Percentiles rank a stretch among this genome's conserved stretches.
Evolutionary conservation across 2,329 filamentous ascomycete species (phyloP).

Genomic region (Atkinsonella texensis): DNA sequence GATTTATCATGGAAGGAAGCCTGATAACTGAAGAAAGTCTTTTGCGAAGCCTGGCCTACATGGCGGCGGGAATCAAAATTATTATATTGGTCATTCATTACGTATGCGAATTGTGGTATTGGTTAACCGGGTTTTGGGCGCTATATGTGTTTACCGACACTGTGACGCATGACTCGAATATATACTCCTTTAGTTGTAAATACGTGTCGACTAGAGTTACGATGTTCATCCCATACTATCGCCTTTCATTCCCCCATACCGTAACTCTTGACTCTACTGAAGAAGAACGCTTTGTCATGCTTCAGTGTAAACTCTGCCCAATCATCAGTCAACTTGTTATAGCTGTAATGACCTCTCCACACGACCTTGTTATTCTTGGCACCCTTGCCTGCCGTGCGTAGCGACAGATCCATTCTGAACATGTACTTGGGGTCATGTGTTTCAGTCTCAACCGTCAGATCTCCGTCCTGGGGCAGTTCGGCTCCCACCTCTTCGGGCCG

Average conservation of each 20-base stretch:
- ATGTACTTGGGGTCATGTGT: slow-evolving; percentile 68
- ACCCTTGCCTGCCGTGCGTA: slow-evolving; percentile 52
- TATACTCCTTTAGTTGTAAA: not conserved
- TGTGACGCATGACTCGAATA: not conserved
- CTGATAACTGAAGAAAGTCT: too few relatives aligned
- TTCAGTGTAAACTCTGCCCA: slow-evolving; percentile 67
- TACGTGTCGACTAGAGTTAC: too few relatives aligned
- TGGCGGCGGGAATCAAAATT: too few relatives aligned
- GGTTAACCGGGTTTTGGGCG: not conserved
- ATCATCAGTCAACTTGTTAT: slow-evolving; percentile 81
- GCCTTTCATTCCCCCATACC: slow-evolving; percentile 29
- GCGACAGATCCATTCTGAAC: slow-evolving; percentile 67
- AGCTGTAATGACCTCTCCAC: slow-evolving; percentile 88
- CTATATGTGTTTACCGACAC: not conserved
- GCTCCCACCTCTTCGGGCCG: not conserved
- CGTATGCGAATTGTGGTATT: too few relatives aligned
- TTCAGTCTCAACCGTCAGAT: slow-evolving; percentile 76
- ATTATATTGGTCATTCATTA: too few relatives aligned
- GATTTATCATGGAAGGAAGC: too few relatives aligned
- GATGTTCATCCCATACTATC: too few relatives aligned
- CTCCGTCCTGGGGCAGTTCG: slow-evolving; percentile 39
- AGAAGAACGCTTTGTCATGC: slow-evolving; percentile 55
- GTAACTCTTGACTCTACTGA: slow-evolving; percentile 54
- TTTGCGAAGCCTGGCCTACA: too few relatives aligned
- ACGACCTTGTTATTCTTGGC: slow-evolving; percentile 73